These are phyloP conservation scores for Pyrus communis DNA, from an alignment of 306 rosid species.

Conservation along the genomic window DNA sequence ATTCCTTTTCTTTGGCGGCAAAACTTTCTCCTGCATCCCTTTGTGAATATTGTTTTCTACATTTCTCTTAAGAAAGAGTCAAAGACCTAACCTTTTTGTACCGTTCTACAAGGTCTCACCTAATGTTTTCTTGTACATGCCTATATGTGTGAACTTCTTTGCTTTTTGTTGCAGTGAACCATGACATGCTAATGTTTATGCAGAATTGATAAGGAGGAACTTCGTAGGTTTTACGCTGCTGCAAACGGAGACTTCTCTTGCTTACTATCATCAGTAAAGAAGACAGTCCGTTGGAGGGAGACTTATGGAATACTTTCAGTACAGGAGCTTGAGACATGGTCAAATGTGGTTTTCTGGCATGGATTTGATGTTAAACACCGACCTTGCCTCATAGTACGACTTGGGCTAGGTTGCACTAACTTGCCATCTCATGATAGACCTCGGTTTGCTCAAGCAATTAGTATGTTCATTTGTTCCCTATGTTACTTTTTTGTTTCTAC, in stretches of 20 bases:
- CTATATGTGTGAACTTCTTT: constrained; percentile 27
- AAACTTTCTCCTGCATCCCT: neutral
- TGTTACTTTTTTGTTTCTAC: neutral
- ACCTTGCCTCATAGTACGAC: constrained; percentile 82
- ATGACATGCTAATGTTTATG: constrained; percentile 56
- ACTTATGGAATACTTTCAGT: constrained; percentile 58
- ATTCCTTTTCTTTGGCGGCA: neutral
- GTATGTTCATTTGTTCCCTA: constrained; percentile 39
- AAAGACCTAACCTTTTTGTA: neutral
- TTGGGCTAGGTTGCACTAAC: constrained; percentile 57
- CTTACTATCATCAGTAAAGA: constrained; percentile 67
- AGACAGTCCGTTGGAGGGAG: constrained; percentile 68
- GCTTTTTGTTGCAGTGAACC: constrained; percentile 33
- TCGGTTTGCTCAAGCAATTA: constrained; percentile 70
- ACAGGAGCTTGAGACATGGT: constrained; percentile 76
- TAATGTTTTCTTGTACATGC: constrained; percentile 14
- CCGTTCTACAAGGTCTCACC: neutral
- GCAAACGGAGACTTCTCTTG: constrained; percentile 53
- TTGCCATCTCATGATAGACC: constrained; percentile 60
- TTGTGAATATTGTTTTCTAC: neutral
- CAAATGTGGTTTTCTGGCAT: constrained; percentile 78
- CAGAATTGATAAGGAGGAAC: constrained; percentile 74
- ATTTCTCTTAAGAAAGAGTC: neutral
- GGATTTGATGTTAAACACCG: constrained; percentile 60
- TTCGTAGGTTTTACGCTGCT: constrained; percentile 59